Evolutionary conservation across 495 filamentous ascomycete genomes (phyloP), one percentile per base, ranked within the genome.

Genomic region (Xylaria cubensis): DNA sequence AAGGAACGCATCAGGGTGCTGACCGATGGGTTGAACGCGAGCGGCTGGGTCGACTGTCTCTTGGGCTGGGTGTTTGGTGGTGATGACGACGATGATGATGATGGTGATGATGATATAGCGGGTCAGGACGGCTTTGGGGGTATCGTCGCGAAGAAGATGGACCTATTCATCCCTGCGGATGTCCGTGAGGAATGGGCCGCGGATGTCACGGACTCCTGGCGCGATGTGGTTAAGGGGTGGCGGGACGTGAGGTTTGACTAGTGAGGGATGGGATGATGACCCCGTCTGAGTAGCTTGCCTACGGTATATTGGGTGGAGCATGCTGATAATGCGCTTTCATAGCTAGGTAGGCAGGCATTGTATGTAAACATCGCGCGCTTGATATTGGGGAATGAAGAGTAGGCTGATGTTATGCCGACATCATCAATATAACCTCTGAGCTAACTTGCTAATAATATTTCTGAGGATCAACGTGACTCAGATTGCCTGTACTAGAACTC

Each of bases 41-140:
- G 74, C 17, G 84, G 83, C 36, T 86, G 80, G 84, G 73, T 82
- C 75, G 82, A 84, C 55, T 69, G 74, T 9, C 44, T 79, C 5
- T 48, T 64, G 61, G 69, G 70, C 7, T 77, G 75, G 75, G 70
- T 59, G 1, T 75, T 77, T 36, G 67, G 62, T 1, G 69, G 74
- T 17, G 65, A 73, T 12, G 62, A 70, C 34, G 34, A 36, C 8
- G 36, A 39, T 39, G 36, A 77, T 17, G 65, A 72, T 17, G 62
- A 70, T 12, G 36, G 8, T 39, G 36, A 77, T 17, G 65, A 72
- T 17, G 62, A 70, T 12, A 50, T n/a, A 0, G 17, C 19, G 7
- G 46, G 53, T 65, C 75, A 1, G 56, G 70, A 77, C 7, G 36
- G 36, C 13, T 73, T 79, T 55, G 63, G 72, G 24, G 13, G 73